A percentile compares a stretch with the other conserved stretches of the same genome.
phyloP scores from a whole-genome alignment of 768 basidiomycete genomes.

The Mycena rebaudengoi region DNA sequence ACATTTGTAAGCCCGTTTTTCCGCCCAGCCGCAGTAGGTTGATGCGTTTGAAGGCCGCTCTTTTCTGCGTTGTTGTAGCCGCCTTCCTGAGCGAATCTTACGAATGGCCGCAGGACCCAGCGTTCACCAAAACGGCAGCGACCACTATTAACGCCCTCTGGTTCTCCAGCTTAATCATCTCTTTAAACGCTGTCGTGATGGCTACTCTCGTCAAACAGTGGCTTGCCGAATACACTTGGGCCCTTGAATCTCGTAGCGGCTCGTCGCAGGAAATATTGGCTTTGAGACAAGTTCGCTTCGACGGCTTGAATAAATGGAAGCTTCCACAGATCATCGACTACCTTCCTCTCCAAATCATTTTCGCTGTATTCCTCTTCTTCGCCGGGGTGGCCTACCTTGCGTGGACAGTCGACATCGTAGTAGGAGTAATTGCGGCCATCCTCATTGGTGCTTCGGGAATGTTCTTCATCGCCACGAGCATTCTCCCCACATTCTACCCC shows the following conservation, averaged over 20 bases:
- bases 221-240: conserved; percentile 28
- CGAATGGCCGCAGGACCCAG: conserved; percentile 18
- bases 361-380: conserved; percentile 23
- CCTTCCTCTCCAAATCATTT: conserved; percentile 23
- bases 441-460: conserved; percentile 10
- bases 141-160: conserved; percentile 27
- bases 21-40: background rate
- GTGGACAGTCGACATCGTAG: conserved; percentile 15
- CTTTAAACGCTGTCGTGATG: conserved; percentile 29
- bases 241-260: conserved; percentile 13
- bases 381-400: conserved; percentile 15
- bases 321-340: conserved; percentile 23
- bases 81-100: conserved; percentile 22
- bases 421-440: conserved; percentile 11
- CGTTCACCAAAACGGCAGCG: conserved; percentile 9
- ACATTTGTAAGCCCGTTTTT: conserved; percentile 14
- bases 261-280: conserved; percentile 15
- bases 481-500: conserved; percentile 23
- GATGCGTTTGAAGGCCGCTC: conserved; percentile 11
- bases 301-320: conserved; percentile 27
- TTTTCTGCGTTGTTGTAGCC: conserved; percentile 21
- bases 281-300: conserved; percentile 26
- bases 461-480: conserved; percentile 17
- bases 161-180: conserved; percentile 31
- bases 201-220: conserved; percentile 36